Conservation (phyloP, 306 rosid genomes). For the Rosa chinensis region DNA sequence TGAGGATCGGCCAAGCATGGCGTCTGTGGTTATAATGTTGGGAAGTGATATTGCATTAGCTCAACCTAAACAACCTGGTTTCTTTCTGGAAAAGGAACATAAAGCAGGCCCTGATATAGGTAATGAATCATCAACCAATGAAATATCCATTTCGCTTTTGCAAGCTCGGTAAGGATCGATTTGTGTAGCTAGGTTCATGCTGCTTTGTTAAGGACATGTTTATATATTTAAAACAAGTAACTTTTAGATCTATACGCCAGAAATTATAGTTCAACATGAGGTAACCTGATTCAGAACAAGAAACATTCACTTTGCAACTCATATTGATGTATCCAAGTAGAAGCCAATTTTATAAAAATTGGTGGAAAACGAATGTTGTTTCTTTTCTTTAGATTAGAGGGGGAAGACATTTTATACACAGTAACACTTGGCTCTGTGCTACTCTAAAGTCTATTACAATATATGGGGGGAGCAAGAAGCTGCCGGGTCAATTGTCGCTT, state of each 20-base stretch:
- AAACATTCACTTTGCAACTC: no score
- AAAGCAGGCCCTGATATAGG: background rate
- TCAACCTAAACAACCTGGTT: constrained; percentile 46
- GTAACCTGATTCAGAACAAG: background rate
- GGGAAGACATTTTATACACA: no score
- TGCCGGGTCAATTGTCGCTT: no score
- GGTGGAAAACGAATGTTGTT: no score
- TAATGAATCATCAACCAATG: constrained; percentile 20
- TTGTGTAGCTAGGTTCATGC: background rate
- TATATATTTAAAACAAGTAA: background rate
- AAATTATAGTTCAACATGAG: background rate
- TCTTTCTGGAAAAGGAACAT: constrained; percentile 17
- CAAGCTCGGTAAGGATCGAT: constrained; percentile 16
- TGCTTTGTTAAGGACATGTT: background rate
- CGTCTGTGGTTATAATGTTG: constrained; percentile 44
- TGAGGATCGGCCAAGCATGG: constrained; percentile 56
- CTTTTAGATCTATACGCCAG: background rate
- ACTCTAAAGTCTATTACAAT: no score
- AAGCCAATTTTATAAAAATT: no score
- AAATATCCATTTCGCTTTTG: constrained; percentile 15
- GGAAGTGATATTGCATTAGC: constrained; percentile 39
- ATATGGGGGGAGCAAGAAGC: no score
- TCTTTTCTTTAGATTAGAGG: no score
- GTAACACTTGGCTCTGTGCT: no score
- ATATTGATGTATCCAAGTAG: no score